Conservation (phyloP, 2,329 filamentous ascomycete species). For the Aspergillus viridinutans region DNA sequence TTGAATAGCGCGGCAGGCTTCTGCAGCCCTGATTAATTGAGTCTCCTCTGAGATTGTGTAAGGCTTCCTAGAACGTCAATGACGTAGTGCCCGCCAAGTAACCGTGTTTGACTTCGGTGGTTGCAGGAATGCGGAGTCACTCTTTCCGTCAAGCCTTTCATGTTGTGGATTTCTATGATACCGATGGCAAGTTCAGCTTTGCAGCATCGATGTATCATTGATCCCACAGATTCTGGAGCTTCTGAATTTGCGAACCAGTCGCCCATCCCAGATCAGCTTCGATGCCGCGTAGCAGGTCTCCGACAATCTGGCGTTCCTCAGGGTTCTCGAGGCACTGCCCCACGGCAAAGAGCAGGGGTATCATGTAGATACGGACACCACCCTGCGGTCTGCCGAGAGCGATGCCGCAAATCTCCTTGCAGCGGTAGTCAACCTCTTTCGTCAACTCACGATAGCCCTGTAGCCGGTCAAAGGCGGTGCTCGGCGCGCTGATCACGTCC, state of each 20-base stretch:
- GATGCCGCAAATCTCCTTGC: constrained; percentile 57
- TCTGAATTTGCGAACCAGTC: constrained; percentile 52
- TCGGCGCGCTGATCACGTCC: constrained; percentile 50
- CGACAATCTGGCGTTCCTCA: constrained; percentile 51
- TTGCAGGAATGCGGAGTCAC: background rate
- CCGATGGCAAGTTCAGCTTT: background rate
- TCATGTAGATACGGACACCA: constrained; percentile 54
- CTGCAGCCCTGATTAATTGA: background rate
- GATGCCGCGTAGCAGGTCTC: constrained; percentile 54
- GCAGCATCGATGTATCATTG: constrained; percentile 1
- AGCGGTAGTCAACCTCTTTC: constrained; percentile 52
- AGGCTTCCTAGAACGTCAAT: background rate
- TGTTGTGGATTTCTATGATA: too few relatives aligned
- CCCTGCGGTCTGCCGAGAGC: constrained; percentile 53
- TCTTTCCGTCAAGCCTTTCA: background rate
- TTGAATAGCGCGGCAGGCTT: background rate
- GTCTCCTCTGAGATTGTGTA: background rate
- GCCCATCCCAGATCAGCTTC: constrained; percentile 59
- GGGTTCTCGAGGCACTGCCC: constrained; percentile 54
- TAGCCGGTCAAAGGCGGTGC: constrained; percentile 52
- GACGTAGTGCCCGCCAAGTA: too few relatives aligned
- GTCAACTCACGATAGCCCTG: constrained; percentile 55
- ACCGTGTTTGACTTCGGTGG: too few relatives aligned
- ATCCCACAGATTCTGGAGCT: constrained; percentile 39
- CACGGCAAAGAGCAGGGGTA: constrained; percentile 57